Evolutionary conservation across 352 stramenopile species (phyloP), one percentile per base, ranked within the genome.

Genomic region (Globisporangium lucens): DNA sequence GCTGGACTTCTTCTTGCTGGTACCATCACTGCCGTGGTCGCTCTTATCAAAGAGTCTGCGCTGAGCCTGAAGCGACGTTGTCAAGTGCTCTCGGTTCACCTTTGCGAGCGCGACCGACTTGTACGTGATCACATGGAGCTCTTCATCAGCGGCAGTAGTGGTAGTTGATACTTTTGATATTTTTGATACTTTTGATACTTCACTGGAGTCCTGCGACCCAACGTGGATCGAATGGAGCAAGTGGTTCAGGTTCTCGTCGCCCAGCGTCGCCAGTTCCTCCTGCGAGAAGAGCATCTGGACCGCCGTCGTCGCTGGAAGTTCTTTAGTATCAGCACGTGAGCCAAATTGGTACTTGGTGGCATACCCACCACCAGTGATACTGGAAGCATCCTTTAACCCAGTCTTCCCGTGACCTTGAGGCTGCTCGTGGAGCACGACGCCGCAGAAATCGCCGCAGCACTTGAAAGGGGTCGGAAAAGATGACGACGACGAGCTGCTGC

Each of bases 71-170:
- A 83, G 56, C 0, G 46, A 36, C 7, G 65, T 58, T 1, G 70
- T 41, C 1, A 89, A 36, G 38, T 88, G 81, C 56, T 85, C 70
- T 53, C 78, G 76, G 63, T 93, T 88, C 29, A 67, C 65, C 63
- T 83, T 91, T 9, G 79, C 84, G 13, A 96, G 68, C 10, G 81
- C 78, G 58, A 97, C 87, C n/a, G 82, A 93, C 66, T 85, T 84
- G 75, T 90, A 94, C 46, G 75, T 85, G 71, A 96, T 78, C 61
- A 89, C 74, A 15, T 75, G 75, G 7, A 89, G 68, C 2, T 89
- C 75, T 0, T 61, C 46, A 8, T 66, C 69, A 22, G 15, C 56
- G 12, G 15, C 27, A 27, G 20, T 13, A 29, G 33, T 7, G n/a
- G 30, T 46, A 29, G 27, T n/a, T 33, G 30, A 38, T 38, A 6